Conservation (phyloP, 805 yeast species). For the Teunomyces barrocoloradensis region DNA sequence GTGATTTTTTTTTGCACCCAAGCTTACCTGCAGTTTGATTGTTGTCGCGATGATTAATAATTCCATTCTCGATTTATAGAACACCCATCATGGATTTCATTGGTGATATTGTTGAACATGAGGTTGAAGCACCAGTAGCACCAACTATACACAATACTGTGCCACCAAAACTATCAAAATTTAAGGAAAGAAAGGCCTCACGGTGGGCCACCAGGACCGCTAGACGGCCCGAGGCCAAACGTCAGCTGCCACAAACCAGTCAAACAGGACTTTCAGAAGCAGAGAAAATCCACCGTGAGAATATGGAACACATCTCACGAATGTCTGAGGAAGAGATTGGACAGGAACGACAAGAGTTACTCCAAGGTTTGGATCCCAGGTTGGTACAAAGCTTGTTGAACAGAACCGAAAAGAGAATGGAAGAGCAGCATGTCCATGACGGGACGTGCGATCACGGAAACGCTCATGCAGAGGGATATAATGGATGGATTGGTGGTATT, state of each 20-base stretch:
- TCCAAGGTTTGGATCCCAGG: constrained; percentile 66
- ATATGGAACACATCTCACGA: constrained; percentile 53
- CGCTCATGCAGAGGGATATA: constrained; percentile 39
- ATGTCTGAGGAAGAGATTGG: constrained; percentile 68
- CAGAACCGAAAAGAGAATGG: constrained; percentile 51
- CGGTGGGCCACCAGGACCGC: constrained; percentile 42
- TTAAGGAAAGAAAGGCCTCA: constrained; percentile 37
- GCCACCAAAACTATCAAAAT: constrained; percentile 32
- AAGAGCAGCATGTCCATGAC: constrained; percentile 16
- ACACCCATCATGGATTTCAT: constrained; percentile 54
- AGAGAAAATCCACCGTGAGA: constrained; percentile 75
- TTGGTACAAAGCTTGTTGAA: constrained; percentile 57
- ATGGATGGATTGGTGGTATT: constrained; percentile 43
- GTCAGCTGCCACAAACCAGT: constrained; percentile 7
- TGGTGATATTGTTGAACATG: constrained; percentile 72
- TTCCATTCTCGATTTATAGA: not conserved
- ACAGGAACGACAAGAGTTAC: constrained; percentile 62
- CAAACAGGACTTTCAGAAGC: constrained; percentile 44
- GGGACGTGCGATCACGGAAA: constrained; percentile 12
- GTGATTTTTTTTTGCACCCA: constrained; percentile 1
- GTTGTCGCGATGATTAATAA: constrained; percentile 4
- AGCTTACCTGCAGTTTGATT: not conserved
- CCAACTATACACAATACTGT: constrained; percentile 29
- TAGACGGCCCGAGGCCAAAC: constrained; percentile 10
- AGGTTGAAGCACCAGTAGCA: constrained; percentile 34